These are phyloP conservation scores for Chrysoporthe puriensis DNA, from an alignment of 2,329 filamentous ascomycete genomes.

Conservation along the genomic window DNA sequence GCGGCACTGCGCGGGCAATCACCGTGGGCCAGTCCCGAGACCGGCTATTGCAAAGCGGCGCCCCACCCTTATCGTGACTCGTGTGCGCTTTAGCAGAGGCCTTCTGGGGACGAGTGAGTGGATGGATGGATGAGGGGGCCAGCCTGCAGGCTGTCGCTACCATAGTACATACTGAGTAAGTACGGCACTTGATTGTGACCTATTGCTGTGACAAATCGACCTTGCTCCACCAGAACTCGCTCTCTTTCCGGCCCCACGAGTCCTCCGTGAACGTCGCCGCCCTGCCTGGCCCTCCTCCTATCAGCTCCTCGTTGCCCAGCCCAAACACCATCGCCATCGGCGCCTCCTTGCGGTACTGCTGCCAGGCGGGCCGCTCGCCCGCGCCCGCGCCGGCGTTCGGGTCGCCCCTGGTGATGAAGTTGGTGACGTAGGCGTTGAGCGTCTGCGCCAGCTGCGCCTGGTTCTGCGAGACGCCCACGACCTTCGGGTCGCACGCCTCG, in stretches of 20 bases:
- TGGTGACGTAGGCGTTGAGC: conserved; percentile 52
- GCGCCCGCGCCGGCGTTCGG: conserved; percentile 44
- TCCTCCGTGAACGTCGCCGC: conserved; percentile 45
- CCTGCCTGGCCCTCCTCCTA: conserved; percentile 44
- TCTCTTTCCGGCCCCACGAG: conserved; percentile 46
- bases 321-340: conserved; percentile 48
- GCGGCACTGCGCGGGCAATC: neutral
- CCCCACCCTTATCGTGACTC: conserved; percentile 9
- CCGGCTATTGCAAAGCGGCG: conserved; percentile 1
- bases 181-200: neutral
- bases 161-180: too few species aligned
- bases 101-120: neutral
- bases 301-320: conserved; percentile 49
- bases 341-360: conserved; percentile 35
- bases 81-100: neutral
- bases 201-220: conserved; percentile 42
- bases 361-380: conserved; percentile 42
- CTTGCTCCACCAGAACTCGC: conserved; percentile 52
- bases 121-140: too few species aligned
- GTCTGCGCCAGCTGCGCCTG: conserved; percentile 48
- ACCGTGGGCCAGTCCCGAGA: neutral
- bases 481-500: conserved; percentile 45
- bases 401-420: conserved; percentile 51
- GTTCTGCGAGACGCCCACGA: conserved; percentile 40
- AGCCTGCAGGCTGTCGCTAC: too few species aligned